A percentile compares a stretch with the other conserved stretches of the same genome.
Evolutionary conservation across 2,329 filamentous ascomycete genomes (phyloP).

Genomic region (Cladosporium velox): DNA sequence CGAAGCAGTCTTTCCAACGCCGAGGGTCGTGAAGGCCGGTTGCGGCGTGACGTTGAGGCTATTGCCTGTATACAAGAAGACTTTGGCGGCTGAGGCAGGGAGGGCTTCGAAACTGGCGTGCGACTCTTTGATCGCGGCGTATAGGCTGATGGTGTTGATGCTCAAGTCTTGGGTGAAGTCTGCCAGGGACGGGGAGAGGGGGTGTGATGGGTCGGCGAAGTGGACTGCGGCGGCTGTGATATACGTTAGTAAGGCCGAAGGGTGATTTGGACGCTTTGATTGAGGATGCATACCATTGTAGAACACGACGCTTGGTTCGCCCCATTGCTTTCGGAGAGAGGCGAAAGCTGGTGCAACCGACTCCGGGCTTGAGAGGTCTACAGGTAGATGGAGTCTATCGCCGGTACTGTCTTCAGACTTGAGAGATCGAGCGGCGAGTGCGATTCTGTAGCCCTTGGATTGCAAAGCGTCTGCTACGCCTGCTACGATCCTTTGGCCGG

Average conservation of each 20-base stretch:
- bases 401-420: conserved; percentile 27
- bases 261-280: no score
- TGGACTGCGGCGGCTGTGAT: conserved; percentile 20
- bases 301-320: conserved; percentile 47
- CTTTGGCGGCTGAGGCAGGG: conserved; percentile 22
- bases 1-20: conserved; percentile 45
- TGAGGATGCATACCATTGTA: conserved; percentile 41
- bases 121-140: conserved; percentile 45
- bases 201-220: conserved; percentile 31
- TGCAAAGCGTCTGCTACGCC: conserved; percentile 43
- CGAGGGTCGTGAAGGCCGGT: conserved; percentile 37
- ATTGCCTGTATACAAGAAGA: conserved; percentile 49
- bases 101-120: conserved; percentile 33
- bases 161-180: conserved; percentile 32
- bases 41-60: conserved; percentile 37
- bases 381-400: conserved; percentile 4
- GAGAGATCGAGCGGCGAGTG: conserved; percentile 42
- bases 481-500: conserved; percentile 46
- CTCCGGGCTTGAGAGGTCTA: conserved; percentile 42
- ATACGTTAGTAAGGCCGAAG: background rate
- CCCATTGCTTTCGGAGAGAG: conserved; percentile 40
- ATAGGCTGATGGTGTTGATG: conserved; percentile 44
- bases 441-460: conserved; percentile 47
- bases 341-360: conserved; percentile 43
- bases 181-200: conserved; percentile 25